Conservation (phyloP, 495 filamentous ascomycete genomes). For the Trichoderma erinaceum region DNA sequence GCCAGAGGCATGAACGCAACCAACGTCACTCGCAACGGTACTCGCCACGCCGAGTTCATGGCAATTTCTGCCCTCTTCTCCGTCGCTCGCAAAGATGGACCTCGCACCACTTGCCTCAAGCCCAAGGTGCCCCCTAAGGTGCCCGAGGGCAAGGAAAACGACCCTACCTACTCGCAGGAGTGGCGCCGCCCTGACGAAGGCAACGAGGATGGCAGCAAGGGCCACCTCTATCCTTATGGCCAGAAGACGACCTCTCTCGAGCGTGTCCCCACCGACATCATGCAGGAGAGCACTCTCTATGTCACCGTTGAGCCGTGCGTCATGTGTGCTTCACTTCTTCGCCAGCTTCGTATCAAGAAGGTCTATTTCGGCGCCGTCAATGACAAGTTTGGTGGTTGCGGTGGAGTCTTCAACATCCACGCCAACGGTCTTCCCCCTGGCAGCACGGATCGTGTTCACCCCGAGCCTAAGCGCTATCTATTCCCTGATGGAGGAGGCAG, state of each 20-base stretch:
- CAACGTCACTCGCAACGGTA: slow-evolving; percentile 79
- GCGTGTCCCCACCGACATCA: slow-evolving; percentile 43
- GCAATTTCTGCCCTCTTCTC: slow-evolving; percentile 59
- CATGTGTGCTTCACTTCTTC: slow-evolving; percentile 93
- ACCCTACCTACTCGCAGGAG: not conserved
- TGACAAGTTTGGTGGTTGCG: slow-evolving; percentile 92
- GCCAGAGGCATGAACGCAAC: slow-evolving; percentile 93
- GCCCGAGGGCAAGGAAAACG: slow-evolving; percentile 17
- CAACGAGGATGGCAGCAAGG: slow-evolving; percentile 38
- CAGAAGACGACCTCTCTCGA: slow-evolving; percentile 43
- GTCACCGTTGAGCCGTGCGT: slow-evolving; percentile 97
- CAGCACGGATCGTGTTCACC: slow-evolving; percentile 11
- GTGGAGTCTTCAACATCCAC: slow-evolving; percentile 82
- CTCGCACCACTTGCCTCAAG: slow-evolving; percentile 17
- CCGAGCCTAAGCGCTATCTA: not conserved
- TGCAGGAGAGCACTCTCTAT: slow-evolving; percentile 74
- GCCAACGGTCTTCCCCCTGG: slow-evolving; percentile 51
- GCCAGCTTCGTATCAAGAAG: slow-evolving; percentile 70
- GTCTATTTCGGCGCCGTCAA: slow-evolving; percentile 95
- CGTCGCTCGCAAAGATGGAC: slow-evolving; percentile 18
- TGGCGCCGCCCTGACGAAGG: slow-evolving; percentile 28
- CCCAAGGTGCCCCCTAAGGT: slow-evolving; percentile 25
- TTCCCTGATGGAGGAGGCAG: slow-evolving; percentile 18
- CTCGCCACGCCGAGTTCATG: slow-evolving; percentile 89
- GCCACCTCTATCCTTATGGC: slow-evolving; percentile 44